These are phyloP conservation scores for Bretschneidera sinensis DNA, from an alignment of 345 rosid species.

Conservation along the genomic window DNA sequence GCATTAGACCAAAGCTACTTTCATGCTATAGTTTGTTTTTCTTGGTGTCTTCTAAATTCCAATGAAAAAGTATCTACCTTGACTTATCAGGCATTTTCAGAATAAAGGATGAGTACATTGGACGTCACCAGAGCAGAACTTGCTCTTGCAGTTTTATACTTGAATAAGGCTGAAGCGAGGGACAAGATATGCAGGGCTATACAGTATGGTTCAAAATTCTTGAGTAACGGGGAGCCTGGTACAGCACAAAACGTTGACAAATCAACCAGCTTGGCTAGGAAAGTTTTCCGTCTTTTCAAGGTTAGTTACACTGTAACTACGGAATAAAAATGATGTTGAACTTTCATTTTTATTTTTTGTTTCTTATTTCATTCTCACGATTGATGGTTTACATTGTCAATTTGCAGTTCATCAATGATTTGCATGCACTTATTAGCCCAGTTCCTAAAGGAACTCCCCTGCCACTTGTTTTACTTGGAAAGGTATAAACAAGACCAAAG, in stretches of 20 bases:
- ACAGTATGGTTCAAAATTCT: slow-evolving; percentile 89
- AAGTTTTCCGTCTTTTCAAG: slow-evolving; percentile 97
- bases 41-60: slow-evolving; percentile 1
- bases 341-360: not conserved
- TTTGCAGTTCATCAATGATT: slow-evolving; percentile 88
- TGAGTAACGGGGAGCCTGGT: slow-evolving; percentile 91
- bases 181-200: slow-evolving; percentile 99
- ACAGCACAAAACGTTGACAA: slow-evolving; percentile 92
- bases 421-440: slow-evolving; percentile 84
- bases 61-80: slow-evolving; percentile 1
- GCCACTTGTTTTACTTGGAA: slow-evolving; percentile 80
- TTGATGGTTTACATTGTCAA: slow-evolving; percentile 17
- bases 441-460: slow-evolving; percentile 87
- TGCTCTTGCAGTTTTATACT: slow-evolving; percentile 71
- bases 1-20: too few relatives aligned
- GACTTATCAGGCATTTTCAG: slow-evolving; percentile 16
- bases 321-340: slow-evolving; percentile 6
- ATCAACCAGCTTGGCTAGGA: slow-evolving; percentile 92
- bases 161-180: slow-evolving; percentile 97
- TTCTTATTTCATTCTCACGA: not conserved
- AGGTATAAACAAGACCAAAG: slow-evolving; percentile 40
- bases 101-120: slow-evolving; percentile 65
- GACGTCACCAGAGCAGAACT: slow-evolving; percentile 85
- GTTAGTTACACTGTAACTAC: slow-evolving; percentile 22
- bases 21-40: not conserved